phyloP scores from a whole-genome alignment of 441 rosid genomes.

The Gossypium aridum region DNA sequence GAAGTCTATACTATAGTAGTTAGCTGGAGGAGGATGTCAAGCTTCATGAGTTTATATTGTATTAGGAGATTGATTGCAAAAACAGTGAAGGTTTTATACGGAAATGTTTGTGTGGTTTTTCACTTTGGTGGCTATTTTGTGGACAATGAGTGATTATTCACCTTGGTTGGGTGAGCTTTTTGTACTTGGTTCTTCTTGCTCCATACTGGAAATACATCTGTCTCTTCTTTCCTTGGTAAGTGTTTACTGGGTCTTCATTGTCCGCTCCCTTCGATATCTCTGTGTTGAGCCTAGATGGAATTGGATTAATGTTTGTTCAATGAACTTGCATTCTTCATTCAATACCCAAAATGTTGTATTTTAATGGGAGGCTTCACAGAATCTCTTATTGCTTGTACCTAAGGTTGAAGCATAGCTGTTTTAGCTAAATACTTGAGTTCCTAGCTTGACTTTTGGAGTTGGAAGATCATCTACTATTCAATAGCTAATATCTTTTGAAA shows the following conservation, averaged over 20 bases:
- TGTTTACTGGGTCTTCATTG: no score
- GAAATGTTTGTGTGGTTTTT: neutral
- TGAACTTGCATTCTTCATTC: no score
- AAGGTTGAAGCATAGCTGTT: no score
- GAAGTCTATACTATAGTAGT: neutral
- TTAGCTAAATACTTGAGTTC: no score
- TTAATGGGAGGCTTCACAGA: no score
- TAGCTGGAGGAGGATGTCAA: slow-evolving; percentile 1
- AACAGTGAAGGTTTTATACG: neutral
- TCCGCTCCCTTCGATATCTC: no score
- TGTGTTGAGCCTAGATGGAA: no score
- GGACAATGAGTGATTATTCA: neutral
- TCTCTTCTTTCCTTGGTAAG: neutral
- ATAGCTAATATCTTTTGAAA: neutral
- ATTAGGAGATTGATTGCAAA: neutral
- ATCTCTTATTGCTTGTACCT: no score
- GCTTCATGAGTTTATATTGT: neutral
- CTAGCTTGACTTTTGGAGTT: no score
- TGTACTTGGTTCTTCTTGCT: neutral
- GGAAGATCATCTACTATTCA: no score
- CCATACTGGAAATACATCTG: neutral
- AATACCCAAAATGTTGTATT: no score
- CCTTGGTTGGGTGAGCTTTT: neutral
- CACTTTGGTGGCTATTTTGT: neutral
- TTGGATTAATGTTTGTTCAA: no score